A percentile compares a stretch with the other conserved stretches of the same genome.
Evolutionary conservation across 2,329 filamentous ascomycete species (phyloP).

Genomic region (Cyphellophora attinorum): DNA sequence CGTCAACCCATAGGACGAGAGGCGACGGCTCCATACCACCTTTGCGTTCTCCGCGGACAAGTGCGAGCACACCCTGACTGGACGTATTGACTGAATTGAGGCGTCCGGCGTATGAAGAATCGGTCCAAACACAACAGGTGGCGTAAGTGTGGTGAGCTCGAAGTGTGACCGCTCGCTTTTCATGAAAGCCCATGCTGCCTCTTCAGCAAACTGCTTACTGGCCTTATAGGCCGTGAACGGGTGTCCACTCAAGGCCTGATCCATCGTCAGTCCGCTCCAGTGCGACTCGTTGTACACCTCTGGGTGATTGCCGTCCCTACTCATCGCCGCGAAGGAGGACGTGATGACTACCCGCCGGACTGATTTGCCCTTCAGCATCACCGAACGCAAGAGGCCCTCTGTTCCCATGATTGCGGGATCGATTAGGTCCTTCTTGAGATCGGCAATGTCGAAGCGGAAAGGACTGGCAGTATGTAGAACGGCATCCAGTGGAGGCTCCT

Average conservation of each 20-base stretch:
- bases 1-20: conserved; percentile 49
- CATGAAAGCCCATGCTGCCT: conserved; percentile 35
- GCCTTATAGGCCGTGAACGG: conserved; percentile 31
- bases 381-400: conserved; percentile 50
- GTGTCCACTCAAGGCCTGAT: too few relatives aligned
- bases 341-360: conserved; percentile 68
- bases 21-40: conserved; percentile 31
- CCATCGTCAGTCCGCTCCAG: conserved; percentile 21
- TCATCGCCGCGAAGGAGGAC: conserved; percentile 58
- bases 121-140: conserved; percentile 37
- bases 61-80: conserved; percentile 55
- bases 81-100: conserved; percentile 62
- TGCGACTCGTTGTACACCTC: conserved; percentile 30
- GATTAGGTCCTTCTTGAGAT: conserved; percentile 51
- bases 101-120: conserved; percentile 27
- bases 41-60: conserved; percentile 14
- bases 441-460: conserved; percentile 63
- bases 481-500: too few relatives aligned
- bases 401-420: conserved; percentile 56
- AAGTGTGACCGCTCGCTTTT: conserved; percentile 27
- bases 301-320: conserved; percentile 32
- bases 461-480: conserved; percentile 67
- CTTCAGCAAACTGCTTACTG: conserved; percentile 56
- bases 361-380: conserved; percentile 48
- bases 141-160: conserved; percentile 36